Percentiles rank a stretch among this genome's conserved stretches.
phyloP scores from a whole-genome alignment of 1,284 basidiomycete genomes.

The Sanguinoderma infundibulare region DNA sequence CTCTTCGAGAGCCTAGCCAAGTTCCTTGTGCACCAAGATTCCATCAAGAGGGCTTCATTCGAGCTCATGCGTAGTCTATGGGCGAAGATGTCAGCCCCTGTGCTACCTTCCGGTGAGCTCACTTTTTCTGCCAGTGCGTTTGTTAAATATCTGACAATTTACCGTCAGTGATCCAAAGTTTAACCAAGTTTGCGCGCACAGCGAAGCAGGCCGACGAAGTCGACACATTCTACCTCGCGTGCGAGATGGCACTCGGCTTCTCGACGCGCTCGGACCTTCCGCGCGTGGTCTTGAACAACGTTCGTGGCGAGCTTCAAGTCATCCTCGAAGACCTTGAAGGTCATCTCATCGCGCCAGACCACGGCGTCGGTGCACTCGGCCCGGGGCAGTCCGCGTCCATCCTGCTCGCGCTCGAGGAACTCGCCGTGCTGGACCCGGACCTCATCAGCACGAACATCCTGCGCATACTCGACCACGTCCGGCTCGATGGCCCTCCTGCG shows the following conservation, averaged over 20 bases:
- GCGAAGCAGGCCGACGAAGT: constrained; percentile 7
- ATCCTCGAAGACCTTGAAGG: constrained; percentile 19
- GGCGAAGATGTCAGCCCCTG: constrained; percentile 8
- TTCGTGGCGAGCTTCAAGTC: constrained; percentile 9
- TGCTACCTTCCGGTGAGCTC: constrained; percentile 7
- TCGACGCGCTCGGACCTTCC: constrained; percentile 9
- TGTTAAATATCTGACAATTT: background rate
- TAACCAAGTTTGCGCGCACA: constrained; percentile 11
- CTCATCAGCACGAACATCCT: constrained; percentile 11
- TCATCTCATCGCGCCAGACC: constrained; percentile 4
- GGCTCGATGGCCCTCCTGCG: background rate
- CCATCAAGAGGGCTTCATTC: constrained; percentile 14
- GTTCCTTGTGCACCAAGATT: constrained; percentile 6
- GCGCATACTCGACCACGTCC: constrained; percentile 12
- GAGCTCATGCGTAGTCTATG: constrained; percentile 23
- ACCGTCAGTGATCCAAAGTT: constrained; percentile 8
- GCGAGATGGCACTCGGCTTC: constrained; percentile 22
- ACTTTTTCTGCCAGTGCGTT: no score
- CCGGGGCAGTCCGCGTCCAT: constrained; percentile 15
- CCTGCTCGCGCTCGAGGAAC: constrained; percentile 20
- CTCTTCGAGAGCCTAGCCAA: constrained; percentile 20
- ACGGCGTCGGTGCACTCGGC: background rate
- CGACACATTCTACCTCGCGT: constrained; percentile 13
- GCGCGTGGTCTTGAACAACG: constrained; percentile 9
- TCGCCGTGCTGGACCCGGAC: constrained; percentile 10